Base-by-base conservation (phyloP, 257 asterid species). In the Gynochthodes officinalis region DNA sequence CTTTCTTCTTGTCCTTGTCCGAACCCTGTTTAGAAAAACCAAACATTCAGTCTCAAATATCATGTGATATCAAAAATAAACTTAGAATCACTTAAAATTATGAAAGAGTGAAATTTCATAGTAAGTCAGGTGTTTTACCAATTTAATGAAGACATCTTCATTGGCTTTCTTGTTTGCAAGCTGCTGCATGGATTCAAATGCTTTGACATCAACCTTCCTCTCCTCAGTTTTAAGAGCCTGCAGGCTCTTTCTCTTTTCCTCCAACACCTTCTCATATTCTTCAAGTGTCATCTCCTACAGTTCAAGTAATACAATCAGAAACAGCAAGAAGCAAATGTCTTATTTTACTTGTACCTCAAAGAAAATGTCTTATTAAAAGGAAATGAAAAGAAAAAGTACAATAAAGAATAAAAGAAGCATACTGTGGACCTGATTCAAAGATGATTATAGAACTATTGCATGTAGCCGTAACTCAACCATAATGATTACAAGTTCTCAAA, bases 261-360 rank as follows among this genome's bases (percentile, higher is more conserved):
- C 96, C 68, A 83, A 82, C 77, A 87, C 70, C 86, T 88, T 93
- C 83, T 89, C 96, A 59, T 91, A 93, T 82, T 93, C 98, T 77
- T 88, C 97, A 76, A 93, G 88, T 11, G 98, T 93, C 97, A 93
- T 93, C 81, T 89, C 97, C 98, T 93, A 49, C 64, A 70, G 15
- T n/a, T n/a, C 5, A 43, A 48, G 12, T 9, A 19, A 58, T 32
- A 44, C 32, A 35, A 67, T 64, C 57, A 66, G 4, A 54, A 49
- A 55, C 53, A 66, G 25, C 13, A 58, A 19, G 15, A 21, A 71
- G 5, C 25, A 58, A 14, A 21, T 13, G 11, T 1, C 42, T 48
- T 42, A 2, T 23, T 57, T 27, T 42, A n/a, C 28, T 40, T 27
- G 67, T 27, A 30, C 32, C 21, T 11, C n/a, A n/a, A n/a, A n/a